Evolutionary conservation across 83 land plant genomes (phyloP).

Genomic region (Diphasiastrum complanatum): DNA sequence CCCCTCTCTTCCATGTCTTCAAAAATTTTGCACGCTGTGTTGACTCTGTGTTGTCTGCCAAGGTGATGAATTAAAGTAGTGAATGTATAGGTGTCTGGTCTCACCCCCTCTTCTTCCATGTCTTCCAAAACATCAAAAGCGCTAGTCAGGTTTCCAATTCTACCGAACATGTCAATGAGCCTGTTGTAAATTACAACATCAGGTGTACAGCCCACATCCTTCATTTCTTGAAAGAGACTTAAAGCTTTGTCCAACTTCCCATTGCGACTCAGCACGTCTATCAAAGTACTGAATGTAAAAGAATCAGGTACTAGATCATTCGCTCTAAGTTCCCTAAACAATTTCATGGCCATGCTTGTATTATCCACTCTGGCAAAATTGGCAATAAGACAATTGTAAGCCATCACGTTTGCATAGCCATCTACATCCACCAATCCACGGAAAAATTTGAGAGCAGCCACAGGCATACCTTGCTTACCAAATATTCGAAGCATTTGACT

Average conservation of each 20-base stretch:
- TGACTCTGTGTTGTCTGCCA: not conserved
- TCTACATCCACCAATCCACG: not conserved
- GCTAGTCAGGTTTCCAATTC: not conserved
- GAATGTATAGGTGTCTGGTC: not conserved
- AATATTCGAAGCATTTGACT: not conserved
- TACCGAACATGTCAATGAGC: not conserved
- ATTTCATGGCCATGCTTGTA: not conserved
- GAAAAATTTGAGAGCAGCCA: not conserved
- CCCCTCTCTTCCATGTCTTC: not conserved
- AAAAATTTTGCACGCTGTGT: not conserved
- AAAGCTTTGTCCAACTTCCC: not conserved
- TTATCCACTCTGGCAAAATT: not conserved
- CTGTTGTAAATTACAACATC: not conserved
- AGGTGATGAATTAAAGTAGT: not conserved
- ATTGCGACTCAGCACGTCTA: not conserved
- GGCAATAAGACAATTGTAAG: not conserved
- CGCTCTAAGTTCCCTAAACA: not conserved
- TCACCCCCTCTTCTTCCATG: not conserved
- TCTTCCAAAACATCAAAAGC: not conserved
- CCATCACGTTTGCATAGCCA: not conserved
- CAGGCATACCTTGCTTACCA: not conserved
- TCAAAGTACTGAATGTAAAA: not conserved
- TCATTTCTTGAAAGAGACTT: not conserved
- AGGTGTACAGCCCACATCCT: not conserved
- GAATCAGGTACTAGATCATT: no score